Conservation (phyloP, 371 early-diverging fungal species). For the Phascolomyces articulosus region DNA sequence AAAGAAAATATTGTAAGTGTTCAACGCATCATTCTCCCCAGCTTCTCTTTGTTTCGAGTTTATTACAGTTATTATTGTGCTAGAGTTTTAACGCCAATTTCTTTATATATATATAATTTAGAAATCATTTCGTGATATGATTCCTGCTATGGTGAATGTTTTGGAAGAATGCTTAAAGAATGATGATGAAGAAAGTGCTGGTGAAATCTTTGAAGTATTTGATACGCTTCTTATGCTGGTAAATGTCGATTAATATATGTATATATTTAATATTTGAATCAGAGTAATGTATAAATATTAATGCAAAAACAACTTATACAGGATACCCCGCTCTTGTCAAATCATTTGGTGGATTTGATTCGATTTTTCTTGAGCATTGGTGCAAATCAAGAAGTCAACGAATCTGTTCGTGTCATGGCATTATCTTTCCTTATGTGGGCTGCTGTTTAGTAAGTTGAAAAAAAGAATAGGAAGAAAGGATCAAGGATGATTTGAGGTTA, state of each 20-base stretch:
- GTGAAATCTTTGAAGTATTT: constrained; percentile 85
- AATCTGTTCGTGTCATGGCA: constrained; percentile 77
- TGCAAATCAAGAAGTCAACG: constrained; percentile 65
- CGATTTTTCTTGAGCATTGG: constrained; percentile 78
- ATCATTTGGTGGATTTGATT: constrained; percentile 78
- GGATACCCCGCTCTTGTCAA: constrained; percentile 81
- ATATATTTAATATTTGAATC: too few relatives aligned
- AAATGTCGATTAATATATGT: not conserved
- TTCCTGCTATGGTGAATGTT: constrained; percentile 86
- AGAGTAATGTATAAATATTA: too few relatives aligned
- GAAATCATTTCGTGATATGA: constrained; percentile 67
- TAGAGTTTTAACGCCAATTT: too few relatives aligned
- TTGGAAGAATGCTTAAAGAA: constrained; percentile 74
- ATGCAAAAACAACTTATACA: constrained; percentile 13
- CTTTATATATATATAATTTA: too few relatives aligned
- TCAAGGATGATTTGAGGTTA: not conserved
- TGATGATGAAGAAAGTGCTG: constrained; percentile 72
- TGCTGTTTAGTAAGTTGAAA: constrained; percentile 69
- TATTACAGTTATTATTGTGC: too few relatives aligned
- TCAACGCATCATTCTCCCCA: too few relatives aligned
- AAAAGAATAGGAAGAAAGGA: not conserved
- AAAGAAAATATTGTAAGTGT: constrained; percentile 65
- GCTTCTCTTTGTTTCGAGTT: not conserved
- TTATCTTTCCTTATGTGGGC: constrained; percentile 88
- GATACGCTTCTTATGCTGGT: constrained; percentile 75